Base-by-base conservation (phyloP, 345 rosid species). In the Eucalyptus polybractea region DNA sequence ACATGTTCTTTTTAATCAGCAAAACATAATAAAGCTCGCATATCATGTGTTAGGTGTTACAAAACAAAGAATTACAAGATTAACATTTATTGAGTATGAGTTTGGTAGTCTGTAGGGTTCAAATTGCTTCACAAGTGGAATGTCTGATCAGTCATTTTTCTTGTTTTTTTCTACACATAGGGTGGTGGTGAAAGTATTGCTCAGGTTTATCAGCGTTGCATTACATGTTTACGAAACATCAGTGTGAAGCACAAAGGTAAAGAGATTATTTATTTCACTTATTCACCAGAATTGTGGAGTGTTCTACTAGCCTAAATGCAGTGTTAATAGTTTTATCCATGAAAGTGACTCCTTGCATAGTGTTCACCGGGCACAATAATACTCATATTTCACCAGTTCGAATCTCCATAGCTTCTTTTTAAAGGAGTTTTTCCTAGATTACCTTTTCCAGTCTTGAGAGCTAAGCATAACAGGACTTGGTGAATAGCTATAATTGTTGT, bases 141-240 rank as follows among this genome's bases (percentile, higher is more conserved):
- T 60, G 31, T 12, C 67, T 27, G 3, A 25, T 58, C 6, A 58
- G 65, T 58, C 65, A 45, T 45, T 45, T 45, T 45, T 45, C 47
- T 45, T 45, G 10, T 45, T 45, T 45, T 45, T 87, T 88, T 53
- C 14, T 80, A 62, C 87, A 60, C 91, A 67, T 91, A 97, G 99
- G 99, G 99, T 89, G 99, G 99, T 91, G 99, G 99, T 92, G 99
- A 97, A 94, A 97, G 98, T 91, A 92, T 94, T 42, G 97, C 94
- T 88, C 93, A 93, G 72, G 96, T 97, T 86, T 94, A 92, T 89
- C 88, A 91, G n/a, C 95, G 97, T 87, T 94, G 97, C 91, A 94
- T 97, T 44, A 91, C 95, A 56, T 93, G 94, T 51, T 89, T 97
- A 89, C 94, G 93, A 91, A 94, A 91, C 91, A 96, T 97, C 90